Evolutionary conservation across 2,329 filamentous ascomycete genomes (phyloP).

Genomic region (Catunica adiposa): DNA sequence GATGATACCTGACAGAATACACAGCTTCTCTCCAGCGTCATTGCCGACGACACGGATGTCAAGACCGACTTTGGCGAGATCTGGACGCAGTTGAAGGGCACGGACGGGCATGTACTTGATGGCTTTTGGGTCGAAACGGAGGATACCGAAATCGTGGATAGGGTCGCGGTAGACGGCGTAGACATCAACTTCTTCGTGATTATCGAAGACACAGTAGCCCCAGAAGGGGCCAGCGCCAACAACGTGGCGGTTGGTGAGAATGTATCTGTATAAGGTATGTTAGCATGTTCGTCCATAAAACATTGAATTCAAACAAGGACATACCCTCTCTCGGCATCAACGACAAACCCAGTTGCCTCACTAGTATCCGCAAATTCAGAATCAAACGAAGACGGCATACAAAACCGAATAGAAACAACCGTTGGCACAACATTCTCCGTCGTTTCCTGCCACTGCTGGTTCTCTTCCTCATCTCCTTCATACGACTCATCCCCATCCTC

Average conservation of each 20-base stretch:
- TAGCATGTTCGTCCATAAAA: no score
- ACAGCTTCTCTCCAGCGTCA: slow-evolving; percentile 95
- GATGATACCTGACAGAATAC: slow-evolving; percentile 93
- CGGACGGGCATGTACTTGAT: slow-evolving; percentile 95
- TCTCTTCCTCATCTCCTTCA: slow-evolving; percentile 21
- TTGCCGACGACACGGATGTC: slow-evolving; percentile 97
- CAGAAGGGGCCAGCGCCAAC: slow-evolving; percentile 92
- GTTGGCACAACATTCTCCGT: slow-evolving; percentile 89
- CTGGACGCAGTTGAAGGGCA: slow-evolving; percentile 64
- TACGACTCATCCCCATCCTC: background rate
- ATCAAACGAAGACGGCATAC: slow-evolving; percentile 93
- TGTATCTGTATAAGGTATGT: slow-evolving; percentile 35
- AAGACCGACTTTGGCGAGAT: slow-evolving; percentile 74
- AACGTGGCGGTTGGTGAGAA: slow-evolving; percentile 80
- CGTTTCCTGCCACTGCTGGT: slow-evolving; percentile 75
- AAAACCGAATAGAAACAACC: slow-evolving; percentile 98
- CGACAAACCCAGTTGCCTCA: slow-evolving; percentile 94
- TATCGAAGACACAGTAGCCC: slow-evolving; percentile 97
- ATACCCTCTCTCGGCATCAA: slow-evolving; percentile 77
- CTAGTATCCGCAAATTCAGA: slow-evolving; percentile 88
- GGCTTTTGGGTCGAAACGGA: slow-evolving; percentile 85
- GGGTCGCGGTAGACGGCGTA: slow-evolving; percentile 95
- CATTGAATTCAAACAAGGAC: no score
- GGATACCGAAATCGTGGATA: slow-evolving; percentile 94
- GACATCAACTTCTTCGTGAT: slow-evolving; percentile 92